Evolutionary conservation across 768 basidiomycete genomes (phyloP).

Genomic region (Leccinum variicolor): DNA sequence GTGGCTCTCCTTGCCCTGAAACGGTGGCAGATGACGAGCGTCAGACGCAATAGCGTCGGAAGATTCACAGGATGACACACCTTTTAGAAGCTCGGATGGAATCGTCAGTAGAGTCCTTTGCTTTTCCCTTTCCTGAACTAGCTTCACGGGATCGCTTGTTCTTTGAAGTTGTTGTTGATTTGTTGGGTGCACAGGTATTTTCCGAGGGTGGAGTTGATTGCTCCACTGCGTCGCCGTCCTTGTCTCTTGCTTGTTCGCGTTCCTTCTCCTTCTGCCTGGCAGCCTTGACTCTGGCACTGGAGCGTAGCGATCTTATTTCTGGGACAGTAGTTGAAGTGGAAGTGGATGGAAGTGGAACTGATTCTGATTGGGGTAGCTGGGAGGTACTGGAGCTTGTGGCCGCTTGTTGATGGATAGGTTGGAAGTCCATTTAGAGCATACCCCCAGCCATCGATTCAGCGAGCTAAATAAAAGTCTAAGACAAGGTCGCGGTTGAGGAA

Average conservation of each 20-base stretch:
- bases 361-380: slow-evolving; percentile 42
- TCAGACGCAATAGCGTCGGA: slow-evolving; percentile 21
- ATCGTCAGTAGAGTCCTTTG: slow-evolving; percentile 56
- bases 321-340: slow-evolving; percentile 35
- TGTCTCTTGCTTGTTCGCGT: slow-evolving; percentile 51
- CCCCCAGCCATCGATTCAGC: slow-evolving; percentile 79
- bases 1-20: slow-evolving; percentile 61
- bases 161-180: slow-evolving; percentile 38
- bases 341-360: slow-evolving; percentile 33
- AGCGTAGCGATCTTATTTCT: slow-evolving; percentile 61
- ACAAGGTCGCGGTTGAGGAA: slow-evolving; percentile 25
- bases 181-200: slow-evolving; percentile 40
- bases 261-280: slow-evolving; percentile 65
- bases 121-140: slow-evolving; percentile 56
- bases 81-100: slow-evolving; percentile 54
- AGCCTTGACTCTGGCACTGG: slow-evolving; percentile 73
- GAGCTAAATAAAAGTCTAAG: slow-evolving; percentile 15
- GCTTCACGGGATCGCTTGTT: slow-evolving; percentile 52
- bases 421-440: slow-evolving; percentile 91
- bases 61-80: slow-evolving; percentile 43
- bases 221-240: slow-evolving; percentile 49
- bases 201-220: slow-evolving; percentile 38
- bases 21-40: slow-evolving; percentile 31
- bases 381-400: slow-evolving; percentile 58
- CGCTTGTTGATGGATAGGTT: slow-evolving; percentile 67